These are phyloP conservation scores for Torrubiella hemipterigena DNA, from an alignment of 2,329 filamentous ascomycete genomes.

Conservation along the genomic window DNA sequence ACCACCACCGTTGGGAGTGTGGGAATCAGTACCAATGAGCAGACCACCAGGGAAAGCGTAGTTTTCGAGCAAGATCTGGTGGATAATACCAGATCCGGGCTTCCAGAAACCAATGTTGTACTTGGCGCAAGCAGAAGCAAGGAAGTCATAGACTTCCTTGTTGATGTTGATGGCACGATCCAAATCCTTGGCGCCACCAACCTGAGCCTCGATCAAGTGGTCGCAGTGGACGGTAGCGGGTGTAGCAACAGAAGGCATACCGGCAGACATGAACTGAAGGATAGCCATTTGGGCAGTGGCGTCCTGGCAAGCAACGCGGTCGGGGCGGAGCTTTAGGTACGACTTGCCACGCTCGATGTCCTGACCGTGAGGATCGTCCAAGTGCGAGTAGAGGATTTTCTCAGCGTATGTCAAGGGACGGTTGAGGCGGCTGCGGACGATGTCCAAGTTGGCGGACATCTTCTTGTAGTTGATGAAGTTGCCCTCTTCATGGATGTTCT, in stretches of 20 bases:
- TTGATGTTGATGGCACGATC: conserved; percentile 84
- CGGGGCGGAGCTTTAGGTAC: conserved; percentile 92
- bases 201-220: conserved; percentile 96
- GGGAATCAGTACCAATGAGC: conserved; percentile 94
- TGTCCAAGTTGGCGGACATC: conserved; percentile 92
- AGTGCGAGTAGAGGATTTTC: conserved; percentile 98
- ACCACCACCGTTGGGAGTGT: conserved; percentile 95
- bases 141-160: conserved; percentile 98
- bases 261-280: conserved; percentile 98
- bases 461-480: conserved; percentile 99
- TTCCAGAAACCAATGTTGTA: conserved; percentile 99
- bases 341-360: conserved; percentile 93
- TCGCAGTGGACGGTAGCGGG: conserved; percentile 96
- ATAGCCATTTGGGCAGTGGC: conserved; percentile 99
- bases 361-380: conserved; percentile 92
- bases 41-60: conserved; percentile 98
- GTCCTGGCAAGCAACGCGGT: conserved; percentile 98
- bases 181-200: conserved; percentile 89
- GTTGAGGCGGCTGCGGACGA: conserved; percentile 84
- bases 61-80: conserved; percentile 97
- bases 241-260: conserved; percentile 90
- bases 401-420: conserved; percentile 89
- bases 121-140: conserved; percentile 87
- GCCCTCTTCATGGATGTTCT: conserved; percentile 91
- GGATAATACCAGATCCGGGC: conserved; percentile 97